Percentiles rank a stretch among this genome's conserved stretches.
Evolutionary conservation across 495 filamentous ascomycete genomes (phyloP).

Genomic region (Trypethelium eluteriae): DNA sequence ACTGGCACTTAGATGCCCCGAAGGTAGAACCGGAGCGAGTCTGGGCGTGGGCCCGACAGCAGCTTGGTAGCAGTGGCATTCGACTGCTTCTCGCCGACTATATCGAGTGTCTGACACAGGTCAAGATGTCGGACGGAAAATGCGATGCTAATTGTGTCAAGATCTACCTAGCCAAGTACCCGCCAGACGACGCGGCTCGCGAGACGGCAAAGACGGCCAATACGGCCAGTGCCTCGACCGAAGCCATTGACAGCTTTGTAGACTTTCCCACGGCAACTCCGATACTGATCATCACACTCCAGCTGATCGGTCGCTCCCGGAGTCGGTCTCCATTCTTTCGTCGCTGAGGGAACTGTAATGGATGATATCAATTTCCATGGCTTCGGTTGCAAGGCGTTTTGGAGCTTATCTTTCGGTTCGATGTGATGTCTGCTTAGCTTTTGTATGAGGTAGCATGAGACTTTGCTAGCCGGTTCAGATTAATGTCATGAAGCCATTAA

Average conservation of each 20-base stretch:
- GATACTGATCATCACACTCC: not conserved
- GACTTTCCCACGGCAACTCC: not conserved
- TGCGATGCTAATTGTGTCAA: not conserved
- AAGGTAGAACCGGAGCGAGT: not conserved
- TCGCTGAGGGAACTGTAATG: not conserved
- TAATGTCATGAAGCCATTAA: too few relatives aligned
- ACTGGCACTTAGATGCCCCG: not conserved
- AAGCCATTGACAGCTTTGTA: not conserved
- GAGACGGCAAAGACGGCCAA: not conserved
- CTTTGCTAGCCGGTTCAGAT: too few relatives aligned
- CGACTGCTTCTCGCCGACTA: not conserved
- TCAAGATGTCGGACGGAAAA: not conserved
- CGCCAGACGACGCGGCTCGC: not conserved
- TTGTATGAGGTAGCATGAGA: too few relatives aligned
- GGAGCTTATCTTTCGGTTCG: too few relatives aligned
- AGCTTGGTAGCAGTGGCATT: not conserved
- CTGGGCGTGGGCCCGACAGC: not conserved
- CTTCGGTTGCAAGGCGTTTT: too few relatives aligned
- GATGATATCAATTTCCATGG: not conserved
- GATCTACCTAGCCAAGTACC: not conserved
- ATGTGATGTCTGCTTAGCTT: too few relatives aligned
- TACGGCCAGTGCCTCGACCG: not conserved
- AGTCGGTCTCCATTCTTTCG: not conserved
- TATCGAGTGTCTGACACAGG: not conserved
- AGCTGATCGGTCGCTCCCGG: not conserved